These are phyloP conservation scores for Monosporascus sp. DNA, from an alignment of 2,329 filamentous ascomycete genomes.

Conservation along the genomic window DNA sequence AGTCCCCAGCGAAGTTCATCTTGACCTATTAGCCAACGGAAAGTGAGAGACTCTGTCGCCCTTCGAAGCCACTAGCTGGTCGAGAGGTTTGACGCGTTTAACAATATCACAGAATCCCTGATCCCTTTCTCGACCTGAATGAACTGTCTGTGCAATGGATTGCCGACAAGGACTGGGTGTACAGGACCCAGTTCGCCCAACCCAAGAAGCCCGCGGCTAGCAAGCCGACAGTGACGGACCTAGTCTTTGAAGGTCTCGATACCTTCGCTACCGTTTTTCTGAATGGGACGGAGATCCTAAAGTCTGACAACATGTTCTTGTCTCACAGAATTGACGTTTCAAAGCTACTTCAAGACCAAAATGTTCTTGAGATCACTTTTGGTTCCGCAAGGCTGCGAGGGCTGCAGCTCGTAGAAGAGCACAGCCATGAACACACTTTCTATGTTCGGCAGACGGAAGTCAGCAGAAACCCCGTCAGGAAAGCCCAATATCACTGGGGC, in stretches of 20 bases:
- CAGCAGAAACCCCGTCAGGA: conserved; percentile 48
- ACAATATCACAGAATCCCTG: conserved; percentile 34
- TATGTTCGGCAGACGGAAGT: conserved; percentile 44
- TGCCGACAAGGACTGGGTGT: conserved; percentile 57
- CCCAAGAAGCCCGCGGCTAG: conserved; percentile 8
- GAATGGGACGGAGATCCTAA: conserved; percentile 48
- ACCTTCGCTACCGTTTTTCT: conserved; percentile 56
- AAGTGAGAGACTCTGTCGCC: conserved; percentile 19
- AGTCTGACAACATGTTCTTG: conserved; percentile 62
- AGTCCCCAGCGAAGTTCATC: conserved; percentile 33
- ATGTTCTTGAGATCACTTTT: conserved; percentile 53
- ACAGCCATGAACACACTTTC: conserved; percentile 51
- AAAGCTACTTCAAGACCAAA: conserved; percentile 32
- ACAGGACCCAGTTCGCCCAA: conserved; percentile 36
- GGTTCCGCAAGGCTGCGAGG: conserved; percentile 49
- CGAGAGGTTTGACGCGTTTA: too few relatives aligned
- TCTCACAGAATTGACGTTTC: conserved; percentile 51
- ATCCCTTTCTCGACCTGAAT: conserved; percentile 59
- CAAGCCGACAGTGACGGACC: conserved; percentile 30
- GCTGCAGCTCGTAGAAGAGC: conserved; percentile 44
- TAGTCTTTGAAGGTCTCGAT: conserved; percentile 61
- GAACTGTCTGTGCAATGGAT: conserved; percentile 58
- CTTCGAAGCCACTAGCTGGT: too few relatives aligned
- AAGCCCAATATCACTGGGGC: conserved; percentile 67
- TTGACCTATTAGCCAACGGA: conserved; percentile 32